phyloP scores from a whole-genome alignment of 2,329 filamentous ascomycete genomes.

The Aspergillus fijiensis region DNA sequence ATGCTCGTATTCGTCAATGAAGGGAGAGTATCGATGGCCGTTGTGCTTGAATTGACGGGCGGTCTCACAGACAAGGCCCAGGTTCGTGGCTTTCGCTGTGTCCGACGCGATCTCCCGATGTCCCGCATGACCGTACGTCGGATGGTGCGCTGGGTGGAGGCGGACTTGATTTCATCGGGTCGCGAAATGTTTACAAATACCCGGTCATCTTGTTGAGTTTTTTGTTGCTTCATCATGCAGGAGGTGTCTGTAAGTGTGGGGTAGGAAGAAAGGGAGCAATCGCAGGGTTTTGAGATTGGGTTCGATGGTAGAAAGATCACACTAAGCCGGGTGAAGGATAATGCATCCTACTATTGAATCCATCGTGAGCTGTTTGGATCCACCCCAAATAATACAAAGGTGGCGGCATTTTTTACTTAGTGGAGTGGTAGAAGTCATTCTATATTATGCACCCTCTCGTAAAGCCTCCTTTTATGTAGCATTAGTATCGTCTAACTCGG shows the following conservation, averaged over 20 bases:
- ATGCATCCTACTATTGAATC: background rate
- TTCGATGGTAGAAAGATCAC: background rate
- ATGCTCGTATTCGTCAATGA: background rate
- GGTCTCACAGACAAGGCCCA: background rate
- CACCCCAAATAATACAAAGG: too few species aligned
- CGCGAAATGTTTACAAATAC: constrained; percentile 6
- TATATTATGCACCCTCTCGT: too few species aligned
- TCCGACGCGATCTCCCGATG: constrained; percentile 2
- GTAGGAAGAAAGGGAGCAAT: background rate
- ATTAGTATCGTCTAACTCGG: too few species aligned
- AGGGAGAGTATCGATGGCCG: background rate
- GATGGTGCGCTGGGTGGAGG: constrained; percentile 5
- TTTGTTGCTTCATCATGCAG: background rate
- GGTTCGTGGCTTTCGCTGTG: background rate
- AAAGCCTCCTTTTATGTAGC: too few species aligned
- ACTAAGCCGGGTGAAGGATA: background rate
- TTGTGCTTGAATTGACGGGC: background rate
- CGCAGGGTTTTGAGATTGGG: background rate
- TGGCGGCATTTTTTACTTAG: too few species aligned
- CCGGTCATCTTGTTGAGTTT: background rate
- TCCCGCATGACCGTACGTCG: constrained; percentile 6
- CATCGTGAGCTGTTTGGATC: too few species aligned
- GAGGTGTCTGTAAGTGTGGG: background rate
- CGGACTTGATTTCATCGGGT: background rate
- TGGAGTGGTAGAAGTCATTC: too few species aligned